These are phyloP conservation scores for Globisporangium uncinulatum DNA, from an alignment of 352 stramenopile species.

Conservation along the genomic window DNA sequence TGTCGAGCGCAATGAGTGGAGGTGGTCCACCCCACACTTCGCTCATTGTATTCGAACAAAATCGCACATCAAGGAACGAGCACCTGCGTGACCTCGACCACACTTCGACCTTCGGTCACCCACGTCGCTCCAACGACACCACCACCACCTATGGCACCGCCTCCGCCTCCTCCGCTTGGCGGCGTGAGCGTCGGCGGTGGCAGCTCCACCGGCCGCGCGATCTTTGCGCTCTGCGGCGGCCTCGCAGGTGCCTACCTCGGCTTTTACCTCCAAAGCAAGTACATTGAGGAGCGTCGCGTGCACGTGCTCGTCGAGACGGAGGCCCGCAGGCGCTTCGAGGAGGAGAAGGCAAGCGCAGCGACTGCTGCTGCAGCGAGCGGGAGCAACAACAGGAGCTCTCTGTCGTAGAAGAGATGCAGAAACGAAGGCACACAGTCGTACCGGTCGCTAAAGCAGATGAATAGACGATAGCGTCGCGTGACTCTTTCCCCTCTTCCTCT, in stretches of 20 bases:
- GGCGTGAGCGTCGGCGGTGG: slow-evolving; percentile 71
- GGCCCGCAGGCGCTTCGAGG: slow-evolving; percentile 52
- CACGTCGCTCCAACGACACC: no score
- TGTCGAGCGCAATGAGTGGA: no score
- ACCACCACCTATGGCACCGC: not conserved
- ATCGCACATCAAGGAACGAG: not conserved
- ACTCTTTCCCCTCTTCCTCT: no score
- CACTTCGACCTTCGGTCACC: no score
- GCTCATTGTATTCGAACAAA: not conserved
- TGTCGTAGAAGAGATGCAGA: not conserved
- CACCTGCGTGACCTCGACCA: not conserved
- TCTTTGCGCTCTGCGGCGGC: slow-evolving; percentile 66
- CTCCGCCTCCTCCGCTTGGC: not conserved
- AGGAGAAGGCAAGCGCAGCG: slow-evolving; percentile 20
- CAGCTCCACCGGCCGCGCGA: slow-evolving; percentile 54
- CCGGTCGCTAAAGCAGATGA: not conserved
- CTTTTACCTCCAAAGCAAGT: slow-evolving; percentile 83
- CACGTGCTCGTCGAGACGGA: slow-evolving; percentile 51
- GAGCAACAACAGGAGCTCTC: no score
- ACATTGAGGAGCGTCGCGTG: slow-evolving; percentile 72
- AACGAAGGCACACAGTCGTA: not conserved
- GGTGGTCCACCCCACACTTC: not conserved
- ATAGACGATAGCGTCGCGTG: not conserved
- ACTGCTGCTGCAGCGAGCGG: not conserved
- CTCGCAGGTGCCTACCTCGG: slow-evolving; percentile 69